phyloP scores from a whole-genome alignment of 192 early-diverging fungal genomes.

The Geranomyces michiganensis region DNA sequence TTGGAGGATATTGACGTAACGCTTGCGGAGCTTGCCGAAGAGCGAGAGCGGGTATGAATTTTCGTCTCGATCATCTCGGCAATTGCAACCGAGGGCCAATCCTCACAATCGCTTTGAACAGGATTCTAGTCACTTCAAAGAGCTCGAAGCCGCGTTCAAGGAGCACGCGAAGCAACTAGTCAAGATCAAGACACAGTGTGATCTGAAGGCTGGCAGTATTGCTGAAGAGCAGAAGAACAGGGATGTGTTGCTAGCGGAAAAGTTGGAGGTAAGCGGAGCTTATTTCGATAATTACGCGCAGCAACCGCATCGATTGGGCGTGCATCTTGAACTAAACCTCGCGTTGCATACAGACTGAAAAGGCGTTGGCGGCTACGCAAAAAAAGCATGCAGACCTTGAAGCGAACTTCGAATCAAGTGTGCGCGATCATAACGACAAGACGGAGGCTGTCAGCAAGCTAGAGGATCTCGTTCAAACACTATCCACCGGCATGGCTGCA shows the following conservation, averaged over 20 bases:
- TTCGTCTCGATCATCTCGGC: background rate
- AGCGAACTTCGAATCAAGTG: conserved; percentile 54
- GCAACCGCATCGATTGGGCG: too few relatives aligned
- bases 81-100: background rate
- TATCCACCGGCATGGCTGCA: conserved; percentile 90
- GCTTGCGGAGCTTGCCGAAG: conserved; percentile 50
- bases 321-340: too few relatives aligned
- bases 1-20: conserved; percentile 66
- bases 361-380: conserved; percentile 26
- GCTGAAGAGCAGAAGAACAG: conserved; percentile 72
- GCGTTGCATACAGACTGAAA: conserved; percentile 30
- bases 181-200: conserved; percentile 79
- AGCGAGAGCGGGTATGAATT: conserved; percentile 35
- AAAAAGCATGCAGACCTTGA: conserved; percentile 30
- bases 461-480: conserved; percentile 87
- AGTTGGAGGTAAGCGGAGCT: background rate
- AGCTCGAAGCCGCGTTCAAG: conserved; percentile 74
- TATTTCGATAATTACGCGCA: too few relatives aligned
- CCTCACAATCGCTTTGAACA: background rate
- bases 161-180: conserved; percentile 79
- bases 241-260: conserved; percentile 35
- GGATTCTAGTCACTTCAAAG: conserved; percentile 59
- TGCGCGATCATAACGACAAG: conserved; percentile 58
- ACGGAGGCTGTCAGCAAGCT: conserved; percentile 59
- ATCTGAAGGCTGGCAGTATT: conserved; percentile 76